Evolutionary conservation across 2,329 filamentous ascomycete species (phyloP).

Genomic region (Macroventuria anomochaeta): DNA sequence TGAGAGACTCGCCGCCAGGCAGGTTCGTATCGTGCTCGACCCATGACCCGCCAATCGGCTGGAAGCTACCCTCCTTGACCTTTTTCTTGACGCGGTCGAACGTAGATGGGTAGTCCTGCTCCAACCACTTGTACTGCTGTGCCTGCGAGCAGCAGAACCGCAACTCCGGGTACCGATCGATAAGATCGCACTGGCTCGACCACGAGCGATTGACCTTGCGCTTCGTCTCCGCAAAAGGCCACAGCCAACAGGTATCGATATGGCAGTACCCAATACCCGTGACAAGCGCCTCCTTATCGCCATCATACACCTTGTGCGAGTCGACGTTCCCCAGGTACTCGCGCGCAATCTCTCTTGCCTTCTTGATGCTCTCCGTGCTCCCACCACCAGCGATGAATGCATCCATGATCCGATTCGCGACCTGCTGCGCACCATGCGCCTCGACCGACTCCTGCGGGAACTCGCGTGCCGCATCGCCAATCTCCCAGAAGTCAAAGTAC

Average conservation of each 20-base stretch:
- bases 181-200: conserved; percentile 94
- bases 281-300: conserved; percentile 75
- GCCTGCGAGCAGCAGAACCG: conserved; percentile 92
- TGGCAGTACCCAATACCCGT: conserved; percentile 95
- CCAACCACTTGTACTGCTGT: conserved; percentile 98
- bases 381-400: conserved; percentile 80
- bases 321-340: conserved; percentile 85
- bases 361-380: conserved; percentile 74
- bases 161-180: conserved; percentile 94
- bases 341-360: conserved; percentile 81
- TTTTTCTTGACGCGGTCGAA: conserved; percentile 91
- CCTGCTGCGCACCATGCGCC: conserved; percentile 81
- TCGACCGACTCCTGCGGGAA: conserved; percentile 89
- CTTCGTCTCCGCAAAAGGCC: conserved; percentile 98
- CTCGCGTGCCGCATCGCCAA: conserved; percentile 87
- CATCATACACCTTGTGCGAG: conserved; percentile 82
- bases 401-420: conserved; percentile 89
- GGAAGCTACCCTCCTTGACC: conserved; percentile 88
- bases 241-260: conserved; percentile 98
- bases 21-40: conserved; percentile 99
- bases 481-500: conserved; percentile 94
- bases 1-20: conserved; percentile 91
- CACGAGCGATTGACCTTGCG: conserved; percentile 94
- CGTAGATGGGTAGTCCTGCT: conserved; percentile 83
- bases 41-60: conserved; percentile 97